Evolutionary conservation across 495 filamentous ascomycete genomes (phyloP).

Genomic region (Penicillium chermesinum): DNA sequence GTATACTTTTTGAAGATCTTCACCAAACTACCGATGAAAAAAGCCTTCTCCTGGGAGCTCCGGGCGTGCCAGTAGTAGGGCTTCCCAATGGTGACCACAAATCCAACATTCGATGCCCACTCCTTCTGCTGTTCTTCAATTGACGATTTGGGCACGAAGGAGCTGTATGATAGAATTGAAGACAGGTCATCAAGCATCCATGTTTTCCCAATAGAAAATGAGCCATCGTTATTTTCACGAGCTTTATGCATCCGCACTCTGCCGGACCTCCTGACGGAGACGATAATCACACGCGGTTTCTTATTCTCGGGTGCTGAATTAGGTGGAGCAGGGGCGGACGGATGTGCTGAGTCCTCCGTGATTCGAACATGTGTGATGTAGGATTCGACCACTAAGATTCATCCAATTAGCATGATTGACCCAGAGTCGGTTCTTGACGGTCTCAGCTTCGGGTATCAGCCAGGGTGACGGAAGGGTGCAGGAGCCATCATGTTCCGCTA

Average conservation of each 20-base stretch:
- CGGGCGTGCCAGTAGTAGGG: conserved; percentile 96
- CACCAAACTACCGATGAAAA: conserved; percentile 89
- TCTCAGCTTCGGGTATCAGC: not conserved
- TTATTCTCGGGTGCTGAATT: conserved; percentile 64
- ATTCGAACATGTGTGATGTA: conserved; percentile 97
- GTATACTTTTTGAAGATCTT: conserved; percentile 98
- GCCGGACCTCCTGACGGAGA: conserved; percentile 86
- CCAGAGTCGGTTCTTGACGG: too few relatives aligned
- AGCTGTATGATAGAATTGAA: conserved; percentile 70
- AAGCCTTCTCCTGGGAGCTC: conserved; percentile 91
- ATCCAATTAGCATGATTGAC: not conserved
- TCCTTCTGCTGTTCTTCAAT: conserved; percentile 63
- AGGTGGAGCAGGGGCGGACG: conserved; percentile 80
- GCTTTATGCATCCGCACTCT: conserved; percentile 94
- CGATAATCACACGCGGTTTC: conserved; percentile 84
- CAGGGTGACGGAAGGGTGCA: not conserved
- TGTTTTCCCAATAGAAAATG: conserved; percentile 96
- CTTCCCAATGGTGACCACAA: conserved; percentile 84
- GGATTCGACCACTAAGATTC: conserved; percentile 68
- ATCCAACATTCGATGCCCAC: conserved; percentile 76
- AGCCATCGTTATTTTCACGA: conserved; percentile 86
- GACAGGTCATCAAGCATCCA: conserved; percentile 89
- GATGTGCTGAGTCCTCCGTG: conserved; percentile 74
- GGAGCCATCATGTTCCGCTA: conserved; percentile 5
- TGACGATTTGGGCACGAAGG: conserved; percentile 43